Base-by-base conservation (phyloP, 2,329 filamentous ascomycete species). In the Xylariaceae sp. region DNA sequence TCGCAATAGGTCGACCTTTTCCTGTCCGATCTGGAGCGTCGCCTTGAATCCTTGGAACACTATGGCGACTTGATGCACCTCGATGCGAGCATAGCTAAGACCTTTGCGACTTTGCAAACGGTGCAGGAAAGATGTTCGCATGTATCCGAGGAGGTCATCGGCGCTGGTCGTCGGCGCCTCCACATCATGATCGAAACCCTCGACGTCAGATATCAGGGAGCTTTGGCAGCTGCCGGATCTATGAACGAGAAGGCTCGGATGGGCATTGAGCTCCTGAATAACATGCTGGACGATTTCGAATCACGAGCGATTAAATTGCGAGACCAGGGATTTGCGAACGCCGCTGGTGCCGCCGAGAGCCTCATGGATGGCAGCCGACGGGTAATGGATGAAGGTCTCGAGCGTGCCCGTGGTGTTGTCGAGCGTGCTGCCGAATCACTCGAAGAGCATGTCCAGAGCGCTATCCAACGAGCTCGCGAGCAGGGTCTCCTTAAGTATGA, bases 131-230 rank as follows among this genome's bases (percentile, higher is more conserved):
- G 91, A 68, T 99, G 94, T 74, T 91, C 90, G 45, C 86, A 92
- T 64, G 92, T 93, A 17, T 95, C 92, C 0, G 93, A 91, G 63
- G 93, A 94, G 71, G 84, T 97, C 51, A 85, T 97, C 66, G 94
- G 92, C 58, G 90, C 89, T 44, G 92, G 94, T 18, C 87, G 90
- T 55, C 85, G 90, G 64, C 84, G 92, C 62, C 86, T 95, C 61
- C 89, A 90, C 64, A 85, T 97, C 60, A 87, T 97, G 77, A 91
- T 99, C 39, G 93, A 97, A 68, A 96, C 92, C 0, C 79, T 99
- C 11, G 94, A 99, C 74, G 82, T 82, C 34, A 83, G 90, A 64
- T 99, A 97, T 74, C 88, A 95, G 63, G 90, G 94, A 67, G 92
- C 89, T 1, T 76, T 99, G 64, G 87, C 84, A 13, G 89, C 89